Evolutionary conservation across 2,329 filamentous ascomycete species (phyloP).

Genomic region (Colletotrichum gloeosporioides): DNA sequence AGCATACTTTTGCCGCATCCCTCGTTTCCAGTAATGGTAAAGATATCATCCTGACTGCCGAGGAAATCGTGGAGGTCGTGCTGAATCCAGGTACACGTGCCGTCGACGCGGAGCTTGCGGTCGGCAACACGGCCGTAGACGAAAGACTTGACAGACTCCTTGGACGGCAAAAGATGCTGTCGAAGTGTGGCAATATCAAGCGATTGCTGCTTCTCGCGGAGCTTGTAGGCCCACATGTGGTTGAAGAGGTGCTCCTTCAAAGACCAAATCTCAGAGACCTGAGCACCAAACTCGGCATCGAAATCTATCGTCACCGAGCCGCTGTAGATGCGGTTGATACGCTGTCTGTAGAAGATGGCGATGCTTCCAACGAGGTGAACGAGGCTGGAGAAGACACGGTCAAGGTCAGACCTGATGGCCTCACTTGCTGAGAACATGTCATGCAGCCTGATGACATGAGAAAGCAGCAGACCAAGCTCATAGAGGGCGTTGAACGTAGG

Average conservation of each 20-base stretch:
- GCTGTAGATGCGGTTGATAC: conserved; percentile 33
- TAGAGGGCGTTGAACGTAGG: conserved; percentile 44
- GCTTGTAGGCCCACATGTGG: conserved; percentile 39
- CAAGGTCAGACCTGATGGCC: conserved; percentile 35
- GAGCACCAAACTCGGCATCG: conserved; percentile 38
- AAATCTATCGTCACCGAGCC: conserved; percentile 37
- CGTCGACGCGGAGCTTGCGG: conserved; percentile 40
- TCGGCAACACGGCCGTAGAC: conserved; percentile 42
- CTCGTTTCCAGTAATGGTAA: conserved; percentile 38
- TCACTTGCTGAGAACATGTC: conserved; percentile 36
- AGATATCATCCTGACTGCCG: conserved; percentile 34
- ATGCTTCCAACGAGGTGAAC: conserved; percentile 39
- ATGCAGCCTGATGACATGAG: conserved; percentile 39
- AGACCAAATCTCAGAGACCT: conserved; percentile 38
- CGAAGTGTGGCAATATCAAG: conserved; percentile 34
- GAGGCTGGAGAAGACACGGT: conserved; percentile 39
- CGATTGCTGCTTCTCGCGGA: conserved; percentile 28
- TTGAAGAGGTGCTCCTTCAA: conserved; percentile 36
- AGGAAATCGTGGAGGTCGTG: conserved; percentile 39
- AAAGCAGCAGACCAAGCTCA: conserved; percentile 42
- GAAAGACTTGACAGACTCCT: conserved; percentile 27
- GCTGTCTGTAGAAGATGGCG: conserved; percentile 37
- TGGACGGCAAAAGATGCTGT: conserved; percentile 31
- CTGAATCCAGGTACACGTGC: conserved; percentile 45
- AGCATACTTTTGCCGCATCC: conserved; percentile 43